phyloP scores from a whole-genome alignment of 2,329 filamentous ascomycete genomes.

The Aspergillus uvarum region DNA sequence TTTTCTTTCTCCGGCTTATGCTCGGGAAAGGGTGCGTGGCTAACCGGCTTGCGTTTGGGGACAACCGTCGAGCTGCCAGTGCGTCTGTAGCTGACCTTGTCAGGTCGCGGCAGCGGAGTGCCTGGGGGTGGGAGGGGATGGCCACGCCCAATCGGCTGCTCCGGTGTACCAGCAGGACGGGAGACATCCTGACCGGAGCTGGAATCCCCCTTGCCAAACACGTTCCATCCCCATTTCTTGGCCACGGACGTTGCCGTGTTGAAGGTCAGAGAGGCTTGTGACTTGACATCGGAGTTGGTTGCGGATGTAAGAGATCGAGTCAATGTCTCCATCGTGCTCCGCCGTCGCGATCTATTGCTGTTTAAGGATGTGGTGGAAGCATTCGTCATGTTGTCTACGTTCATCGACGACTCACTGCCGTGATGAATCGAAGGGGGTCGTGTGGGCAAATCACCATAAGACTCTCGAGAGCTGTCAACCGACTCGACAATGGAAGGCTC shows the following conservation, averaged over 20 bases:
- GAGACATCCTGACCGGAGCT: constrained; percentile 43
- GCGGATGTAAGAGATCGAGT: constrained; percentile 28
- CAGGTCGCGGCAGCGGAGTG: constrained; percentile 70
- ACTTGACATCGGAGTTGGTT: constrained; percentile 34
- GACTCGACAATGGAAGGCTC: constrained; percentile 55
- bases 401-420: constrained; percentile 23
- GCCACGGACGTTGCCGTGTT: constrained; percentile 56
- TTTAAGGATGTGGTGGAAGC: constrained; percentile 27
- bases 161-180: constrained; percentile 47
- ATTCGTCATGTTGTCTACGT: constrained; percentile 22
- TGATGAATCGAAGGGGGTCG: constrained; percentile 32
- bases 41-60: constrained; percentile 65
- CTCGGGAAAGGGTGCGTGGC: constrained; percentile 43
- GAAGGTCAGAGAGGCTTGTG: constrained; percentile 44
- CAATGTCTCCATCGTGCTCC: constrained; percentile 33
- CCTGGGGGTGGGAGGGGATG: constrained; percentile 80
- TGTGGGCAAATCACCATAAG: constrained; percentile 22
- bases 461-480: constrained; percentile 26
- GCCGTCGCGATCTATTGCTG: constrained; percentile 30
- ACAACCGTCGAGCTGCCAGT: constrained; percentile 52
- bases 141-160: constrained; percentile 77
- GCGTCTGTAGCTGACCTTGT: constrained; percentile 57
- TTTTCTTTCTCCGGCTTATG: constrained; percentile 30
- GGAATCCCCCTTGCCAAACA: constrained; percentile 47
- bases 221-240: constrained; percentile 60